Base-by-base conservation (phyloP, 129 eudicot species). In the Kitagawia praeruptora region DNA sequence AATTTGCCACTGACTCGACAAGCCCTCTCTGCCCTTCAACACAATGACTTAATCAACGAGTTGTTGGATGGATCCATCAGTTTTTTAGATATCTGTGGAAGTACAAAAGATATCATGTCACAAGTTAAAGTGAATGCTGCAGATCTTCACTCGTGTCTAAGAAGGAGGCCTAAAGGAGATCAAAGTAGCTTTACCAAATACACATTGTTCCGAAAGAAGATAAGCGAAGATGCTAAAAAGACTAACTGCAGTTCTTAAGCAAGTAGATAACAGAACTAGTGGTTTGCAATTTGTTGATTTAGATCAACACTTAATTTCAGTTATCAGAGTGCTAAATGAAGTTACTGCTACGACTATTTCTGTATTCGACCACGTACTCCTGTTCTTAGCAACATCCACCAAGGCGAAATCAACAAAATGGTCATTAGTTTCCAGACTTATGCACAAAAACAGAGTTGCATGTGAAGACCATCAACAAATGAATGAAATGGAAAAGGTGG, bases 81-180 rank as follows among this genome's bases (percentile, higher is more conserved):
- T 46, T 69, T 87, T 40, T 63, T 85, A 66, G 85, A 82, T 47
- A 76, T 82, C 66, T 87, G 86, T 47, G 69, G 81, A 67, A 69
- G 69, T 47, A 14, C 78, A 41, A 82, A 47, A 53, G 86, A 87
- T 14, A 16, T 77, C 38, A 75, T 79, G 78, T 51, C 70, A 56
- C 78, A 76, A 34, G 78, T 77, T 28, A 84, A 61, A 77, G 82
- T 58, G 11, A 39, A 47, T 15, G 16, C 79, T 75, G 25, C 61
- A 82, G 84, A 79, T 53, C 63, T 80, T 10, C 76, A 34, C 18
- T 84, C 86, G 44, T 70, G 75, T 75, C 66, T 82, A 23, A 75
- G 81, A 37, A 81, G 85, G 78, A 76, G 71, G 72, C 72, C 41
- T 76, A 84, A 79, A 6, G 84, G 75, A 4, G 82, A 81, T 41